Base-by-base conservation (phyloP, 352 stramenopile genomes). In the Pythium diclinum region DNA sequence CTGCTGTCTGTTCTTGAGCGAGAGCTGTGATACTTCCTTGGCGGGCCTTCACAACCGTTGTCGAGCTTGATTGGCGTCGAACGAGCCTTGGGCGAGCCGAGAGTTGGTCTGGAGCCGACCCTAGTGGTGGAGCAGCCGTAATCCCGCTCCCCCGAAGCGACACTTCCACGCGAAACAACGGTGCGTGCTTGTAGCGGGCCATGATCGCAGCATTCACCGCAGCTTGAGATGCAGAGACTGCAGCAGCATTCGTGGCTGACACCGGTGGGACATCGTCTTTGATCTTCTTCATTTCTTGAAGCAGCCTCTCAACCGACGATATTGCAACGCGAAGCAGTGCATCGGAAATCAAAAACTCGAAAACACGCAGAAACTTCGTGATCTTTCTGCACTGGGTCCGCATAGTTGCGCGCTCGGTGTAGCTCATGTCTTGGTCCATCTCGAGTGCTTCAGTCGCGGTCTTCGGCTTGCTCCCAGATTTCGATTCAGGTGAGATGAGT, bases 361-460 rank as follows among this genome's bases (percentile, higher is more conserved):
- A 85, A 9, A 98, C 73, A 1, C 91, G 86, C 2, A 98, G 75
- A 61, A 98, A 98, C 44, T 92, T 91, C 9, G 85, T 97, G 44
- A 98, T 72, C 13, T 89, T 87, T n/a, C 88, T 80, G 69, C 94
- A 98, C 64, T 98, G 89, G 0, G 84, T 92, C 14, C 89, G 84
- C 74, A 98, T 91, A 0, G 85, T 91, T 6, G 94, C 92, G 3
- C 92, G 81, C 58, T 98, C 93, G n/a, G 95, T 98, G 68, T 98
- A 98, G 3, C 90, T 97, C 88, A 98, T 97, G n/a, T 71, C 67
- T 54, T 75, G 81, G 23, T 80, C 69, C 5, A 68, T 55, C 19
- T 75, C 64, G 9, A 73, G 47, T 6, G 56, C 56, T 25, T 69
- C 67, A 19, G 60, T 48, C 5, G 55, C 49, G 4, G 62, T 42